Evolutionary conservation across 2,329 filamentous ascomycete genomes (phyloP).

Genomic region (Metarhizium sp.): DNA sequence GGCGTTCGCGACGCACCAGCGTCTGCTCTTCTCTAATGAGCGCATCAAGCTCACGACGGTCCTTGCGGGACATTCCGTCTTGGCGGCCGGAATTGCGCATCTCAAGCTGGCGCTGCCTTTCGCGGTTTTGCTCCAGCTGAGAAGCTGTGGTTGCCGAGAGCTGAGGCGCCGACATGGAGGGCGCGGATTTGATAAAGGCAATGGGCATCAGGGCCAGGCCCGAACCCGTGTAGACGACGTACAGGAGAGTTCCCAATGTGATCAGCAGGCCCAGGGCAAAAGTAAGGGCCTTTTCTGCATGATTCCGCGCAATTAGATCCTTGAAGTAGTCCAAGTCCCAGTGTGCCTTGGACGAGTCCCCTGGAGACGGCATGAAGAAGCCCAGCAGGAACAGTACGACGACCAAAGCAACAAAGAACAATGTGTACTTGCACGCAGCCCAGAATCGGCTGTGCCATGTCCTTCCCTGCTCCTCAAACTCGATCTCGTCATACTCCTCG

Average conservation of each 20-base stretch:
- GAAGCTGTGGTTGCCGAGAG: slow-evolving; percentile 68
- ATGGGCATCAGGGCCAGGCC: slow-evolving; percentile 85
- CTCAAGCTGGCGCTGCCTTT: slow-evolving; percentile 86
- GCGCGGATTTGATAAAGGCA: slow-evolving; percentile 84
- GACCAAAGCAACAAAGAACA: slow-evolving; percentile 72
- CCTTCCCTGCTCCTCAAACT: slow-evolving; percentile 71
- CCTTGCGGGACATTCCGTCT: slow-evolving; percentile 70
- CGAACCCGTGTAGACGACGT: slow-evolving; percentile 78
- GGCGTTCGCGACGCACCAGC: slow-evolving; percentile 75
- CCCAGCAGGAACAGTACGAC: slow-evolving; percentile 81
- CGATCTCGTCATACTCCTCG: slow-evolving; percentile 92
- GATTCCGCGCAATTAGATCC: slow-evolving; percentile 64
- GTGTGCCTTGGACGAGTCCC: slow-evolving; percentile 53
- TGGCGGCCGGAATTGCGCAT: slow-evolving; percentile 69
- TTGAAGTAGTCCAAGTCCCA: slow-evolving; percentile 89
- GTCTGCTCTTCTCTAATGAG: slow-evolving; percentile 87
- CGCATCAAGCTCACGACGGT: slow-evolving; percentile 78
- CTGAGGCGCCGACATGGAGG: slow-evolving; percentile 73
- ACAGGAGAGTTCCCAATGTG: slow-evolving; percentile 76
- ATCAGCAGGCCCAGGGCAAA: slow-evolving; percentile 86
- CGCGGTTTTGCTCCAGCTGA: slow-evolving; percentile 77
- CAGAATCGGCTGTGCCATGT: slow-evolving; percentile 62
- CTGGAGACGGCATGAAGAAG: slow-evolving; percentile 83
- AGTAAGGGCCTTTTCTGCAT: slow-evolving; percentile 84
- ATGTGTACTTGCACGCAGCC: slow-evolving; percentile 85